Conservation (phyloP, 306 rosid species). For the Oxytropis ochrocephala region DNA sequence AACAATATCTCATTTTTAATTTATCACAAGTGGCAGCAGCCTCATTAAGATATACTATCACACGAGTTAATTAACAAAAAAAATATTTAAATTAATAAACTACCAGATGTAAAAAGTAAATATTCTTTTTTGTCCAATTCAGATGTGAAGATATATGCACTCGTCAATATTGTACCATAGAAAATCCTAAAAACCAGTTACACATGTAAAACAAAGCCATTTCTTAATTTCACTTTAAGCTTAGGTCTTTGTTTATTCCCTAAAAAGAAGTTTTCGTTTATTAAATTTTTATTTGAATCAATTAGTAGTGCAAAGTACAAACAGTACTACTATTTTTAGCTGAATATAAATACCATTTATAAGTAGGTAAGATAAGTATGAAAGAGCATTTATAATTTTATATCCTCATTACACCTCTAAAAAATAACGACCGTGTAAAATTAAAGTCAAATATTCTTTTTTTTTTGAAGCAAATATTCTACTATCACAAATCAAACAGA, state of each 20-base stretch:
- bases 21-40: constrained; percentile 1
- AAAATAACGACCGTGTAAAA: neutral
- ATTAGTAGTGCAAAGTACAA: neutral
- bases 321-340: neutral
- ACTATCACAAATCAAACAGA: neutral
- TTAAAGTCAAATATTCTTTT: neutral
- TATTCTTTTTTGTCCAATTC: too few species aligned
- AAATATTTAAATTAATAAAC: too few species aligned
- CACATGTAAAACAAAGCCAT: neutral
- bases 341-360: neutral
- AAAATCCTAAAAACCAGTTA: neutral
- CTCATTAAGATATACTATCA: neutral
- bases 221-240: neutral
- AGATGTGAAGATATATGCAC: too few species aligned
- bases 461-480: too few species aligned
- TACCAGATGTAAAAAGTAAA: too few species aligned
- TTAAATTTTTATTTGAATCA: neutral
- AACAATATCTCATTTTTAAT: neutral
- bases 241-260: too few species aligned
- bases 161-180: neutral
- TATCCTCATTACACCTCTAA: neutral
- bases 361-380: neutral
- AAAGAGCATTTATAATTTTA: neutral
- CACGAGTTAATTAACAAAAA: neutral
- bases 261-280: neutral